Percentiles rank a stretch among this genome's conserved stretches.
Evolutionary conservation across 2,329 filamentous ascomycete species (phyloP).

Genomic region (Aquanectria penicillioides): DNA sequence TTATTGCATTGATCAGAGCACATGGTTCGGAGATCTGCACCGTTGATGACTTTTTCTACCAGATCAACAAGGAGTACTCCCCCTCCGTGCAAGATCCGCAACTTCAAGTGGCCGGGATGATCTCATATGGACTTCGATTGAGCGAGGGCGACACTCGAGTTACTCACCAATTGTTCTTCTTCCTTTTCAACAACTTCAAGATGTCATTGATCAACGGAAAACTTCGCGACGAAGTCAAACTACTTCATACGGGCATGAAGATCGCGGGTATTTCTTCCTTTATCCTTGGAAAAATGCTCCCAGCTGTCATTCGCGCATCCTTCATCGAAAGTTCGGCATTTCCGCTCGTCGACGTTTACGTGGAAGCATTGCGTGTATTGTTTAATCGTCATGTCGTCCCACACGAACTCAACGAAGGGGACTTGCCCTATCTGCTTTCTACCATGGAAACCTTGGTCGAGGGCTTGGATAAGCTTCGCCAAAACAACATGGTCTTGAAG

Average conservation of each 20-base stretch:
- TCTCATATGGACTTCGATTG: slow-evolving; percentile 65
- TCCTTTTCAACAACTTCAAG: slow-evolving; percentile 67
- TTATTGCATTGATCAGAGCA: slow-evolving; percentile 64
- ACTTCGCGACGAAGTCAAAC: slow-evolving; percentile 56
- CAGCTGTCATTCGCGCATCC: slow-evolving; percentile 58
- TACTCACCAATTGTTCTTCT: slow-evolving; percentile 63
- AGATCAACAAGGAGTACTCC: slow-evolving; percentile 65
- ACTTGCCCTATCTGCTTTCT: slow-evolving; percentile 45
- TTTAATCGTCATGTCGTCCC: slow-evolving; percentile 49
- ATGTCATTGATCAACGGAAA: slow-evolving; percentile 60
- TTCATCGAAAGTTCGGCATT: slow-evolving; percentile 51
- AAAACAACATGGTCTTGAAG: slow-evolving; percentile 31
- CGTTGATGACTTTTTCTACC: slow-evolving; percentile 66
- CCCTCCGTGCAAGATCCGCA: slow-evolving; percentile 66
- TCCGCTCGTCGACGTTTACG: slow-evolving; percentile 62
- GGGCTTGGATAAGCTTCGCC: slow-evolving; percentile 40
- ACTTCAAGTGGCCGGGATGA: slow-evolving; percentile 64
- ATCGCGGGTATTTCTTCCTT: slow-evolving; percentile 57
- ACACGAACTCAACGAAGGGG: slow-evolving; percentile 48
- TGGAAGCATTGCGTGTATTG: slow-evolving; percentile 51
- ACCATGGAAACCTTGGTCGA: slow-evolving; percentile 45
- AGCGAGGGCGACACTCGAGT: slow-evolving; percentile 61
- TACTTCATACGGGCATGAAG: slow-evolving; percentile 61
- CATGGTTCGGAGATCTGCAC: slow-evolving; percentile 63
- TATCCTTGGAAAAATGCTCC: slow-evolving; percentile 62